Evolutionary conservation across 1,139 yeast species (phyloP).

Genomic region (Pichia sp.): DNA sequence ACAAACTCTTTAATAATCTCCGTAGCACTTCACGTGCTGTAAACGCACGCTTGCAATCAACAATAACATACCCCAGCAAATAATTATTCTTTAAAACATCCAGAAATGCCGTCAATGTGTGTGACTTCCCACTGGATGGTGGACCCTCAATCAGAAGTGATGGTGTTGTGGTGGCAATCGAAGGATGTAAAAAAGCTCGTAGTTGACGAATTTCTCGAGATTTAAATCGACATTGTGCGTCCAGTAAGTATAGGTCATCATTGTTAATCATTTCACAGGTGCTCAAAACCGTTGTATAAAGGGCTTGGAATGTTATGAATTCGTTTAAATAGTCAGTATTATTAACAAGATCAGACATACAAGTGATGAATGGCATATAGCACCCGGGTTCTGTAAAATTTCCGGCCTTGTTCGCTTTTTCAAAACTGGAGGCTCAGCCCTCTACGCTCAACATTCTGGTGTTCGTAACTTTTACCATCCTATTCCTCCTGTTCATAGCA

Average conservation of each 20-base stretch:
- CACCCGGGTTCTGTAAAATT: no score
- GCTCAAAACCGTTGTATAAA: no score
- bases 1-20: constrained; percentile 15
- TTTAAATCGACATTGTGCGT: constrained; percentile 14
- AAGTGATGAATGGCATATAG: no score
- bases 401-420: no score
- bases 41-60: constrained; percentile 24
- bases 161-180: constrained; percentile 14
- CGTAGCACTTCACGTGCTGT: constrained; percentile 19
- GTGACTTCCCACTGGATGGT: constrained; percentile 26
- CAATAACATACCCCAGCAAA: constrained; percentile 8
- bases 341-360: no score
- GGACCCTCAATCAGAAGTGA: constrained; percentile 25
- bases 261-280: constrained; percentile 5
- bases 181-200: constrained; percentile 18
- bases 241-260: constrained; percentile 5
- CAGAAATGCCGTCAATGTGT: constrained; percentile 16
- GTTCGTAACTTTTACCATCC: no score
- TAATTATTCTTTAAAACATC: constrained; percentile 4
- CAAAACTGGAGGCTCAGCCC: no score
- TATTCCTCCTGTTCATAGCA: no score
- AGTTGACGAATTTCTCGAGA: constrained; percentile 12
- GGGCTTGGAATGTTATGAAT: no score
- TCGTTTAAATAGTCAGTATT: no score
- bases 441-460: no score